Evolutionary conservation across 1,284 basidiomycete species (phyloP).

Genomic region (Boletus smithii): DNA sequence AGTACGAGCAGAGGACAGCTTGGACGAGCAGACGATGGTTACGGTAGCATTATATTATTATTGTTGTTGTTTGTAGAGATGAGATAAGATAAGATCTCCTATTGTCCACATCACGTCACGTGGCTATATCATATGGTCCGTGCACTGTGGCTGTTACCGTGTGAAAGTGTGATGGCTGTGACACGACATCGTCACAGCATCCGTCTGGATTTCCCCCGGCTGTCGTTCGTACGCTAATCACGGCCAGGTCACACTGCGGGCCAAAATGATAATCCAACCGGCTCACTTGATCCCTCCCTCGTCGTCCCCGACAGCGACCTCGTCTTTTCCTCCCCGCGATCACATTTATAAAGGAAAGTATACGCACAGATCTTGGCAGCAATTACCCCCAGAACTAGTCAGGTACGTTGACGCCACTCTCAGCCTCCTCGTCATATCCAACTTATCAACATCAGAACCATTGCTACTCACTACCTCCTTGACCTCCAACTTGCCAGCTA

Average conservation of each 20-base stretch:
- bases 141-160: slow-evolving; percentile 27
- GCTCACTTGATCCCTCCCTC: slow-evolving; percentile 19
- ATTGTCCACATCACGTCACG: slow-evolving; percentile 10
- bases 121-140: slow-evolving; percentile 26
- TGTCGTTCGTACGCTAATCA: slow-evolving; percentile 39
- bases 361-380: slow-evolving; percentile 62
- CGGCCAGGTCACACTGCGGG: slow-evolving; percentile 37
- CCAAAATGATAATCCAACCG: slow-evolving; percentile 33
- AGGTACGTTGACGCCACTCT: slow-evolving; percentile 46
- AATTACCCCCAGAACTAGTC: slow-evolving; percentile 67
- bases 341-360: slow-evolving; percentile 62
- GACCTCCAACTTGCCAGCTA: slow-evolving; percentile 44
- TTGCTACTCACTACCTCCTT: slow-evolving; percentile 59
- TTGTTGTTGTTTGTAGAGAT: slow-evolving; percentile 14
- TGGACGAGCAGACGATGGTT: slow-evolving; percentile 2
- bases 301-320: slow-evolving; percentile 23
- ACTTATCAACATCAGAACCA: slow-evolving; percentile 41
- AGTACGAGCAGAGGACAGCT: not conserved
- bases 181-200: slow-evolving; percentile 31
- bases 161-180: slow-evolving; percentile 28
- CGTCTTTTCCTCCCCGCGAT: slow-evolving; percentile 24
- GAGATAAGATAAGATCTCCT: slow-evolving; percentile 15
- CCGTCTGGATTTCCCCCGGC: slow-evolving; percentile 35
- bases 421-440: slow-evolving; percentile 15
- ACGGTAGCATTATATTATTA: slow-evolving; percentile 1